A percentile compares a stretch with the other conserved stretches of the same genome.
Evolutionary conservation across 2,329 filamentous ascomycete species (phyloP).

Genomic region (Hymenoscyphus salicellus): DNA sequence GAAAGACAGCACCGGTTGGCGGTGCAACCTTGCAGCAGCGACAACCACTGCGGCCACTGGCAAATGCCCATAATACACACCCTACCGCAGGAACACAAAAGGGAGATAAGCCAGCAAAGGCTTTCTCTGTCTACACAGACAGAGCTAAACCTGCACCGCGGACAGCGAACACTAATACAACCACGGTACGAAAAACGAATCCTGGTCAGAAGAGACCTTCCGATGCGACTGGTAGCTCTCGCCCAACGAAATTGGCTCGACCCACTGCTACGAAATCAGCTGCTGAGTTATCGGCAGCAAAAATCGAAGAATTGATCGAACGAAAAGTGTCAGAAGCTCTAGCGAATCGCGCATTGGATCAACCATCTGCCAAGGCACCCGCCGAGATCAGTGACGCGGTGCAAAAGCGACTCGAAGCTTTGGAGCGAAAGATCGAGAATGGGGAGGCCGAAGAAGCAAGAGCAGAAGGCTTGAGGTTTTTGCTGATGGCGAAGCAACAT

Average conservation of each 20-base stretch:
- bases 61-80: conserved; percentile 72
- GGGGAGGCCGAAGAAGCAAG: conserved; percentile 65
- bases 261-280: conserved; percentile 31
- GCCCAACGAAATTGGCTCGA: conserved; percentile 50
- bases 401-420: conserved; percentile 73
- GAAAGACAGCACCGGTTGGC: conserved; percentile 45
- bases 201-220: conserved; percentile 36
- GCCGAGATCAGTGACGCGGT: conserved; percentile 70
- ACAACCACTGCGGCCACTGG: conserved; percentile 76
- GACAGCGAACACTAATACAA: conserved; percentile 24
- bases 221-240: conserved; percentile 32
- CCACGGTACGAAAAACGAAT: conserved; percentile 36
- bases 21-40: conserved; percentile 51
- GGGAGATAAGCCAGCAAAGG: conserved; percentile 72
- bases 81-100: conserved; percentile 55
- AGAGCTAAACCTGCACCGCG: conserved; percentile 48
- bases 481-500: conserved; percentile 90
- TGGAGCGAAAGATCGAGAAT: conserved; percentile 79
- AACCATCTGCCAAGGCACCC: conserved; percentile 45
- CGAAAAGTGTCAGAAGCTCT: conserved; percentile 88
- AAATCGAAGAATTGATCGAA: conserved; percentile 88
- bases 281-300: conserved; percentile 59
- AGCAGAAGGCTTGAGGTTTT: conserved; percentile 77
- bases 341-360: conserved; percentile 65
- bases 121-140: conserved; percentile 79